phyloP scores from a whole-genome alignment of 768 basidiomycete species.

The Kondoa subrosea region DNA sequence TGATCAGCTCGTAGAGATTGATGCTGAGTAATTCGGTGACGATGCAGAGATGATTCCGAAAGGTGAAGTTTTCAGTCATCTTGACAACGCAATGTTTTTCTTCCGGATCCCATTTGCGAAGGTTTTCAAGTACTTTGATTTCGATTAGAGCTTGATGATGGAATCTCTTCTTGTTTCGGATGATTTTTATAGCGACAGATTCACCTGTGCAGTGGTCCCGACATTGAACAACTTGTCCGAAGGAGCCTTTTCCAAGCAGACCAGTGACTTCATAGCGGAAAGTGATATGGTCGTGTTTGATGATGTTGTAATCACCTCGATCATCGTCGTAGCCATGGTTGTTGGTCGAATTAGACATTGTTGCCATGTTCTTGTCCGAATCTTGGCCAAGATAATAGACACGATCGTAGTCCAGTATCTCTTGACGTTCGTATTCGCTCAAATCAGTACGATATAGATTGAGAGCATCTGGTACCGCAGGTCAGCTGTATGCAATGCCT shows the following conservation, averaged over 20 bases:
- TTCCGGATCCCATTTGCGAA: conserved; percentile 94
- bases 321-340: conserved; percentile 97
- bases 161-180: conserved; percentile 96
- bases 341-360: conserved; percentile 52
- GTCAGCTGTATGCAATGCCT: neutral
- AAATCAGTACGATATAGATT: conserved; percentile 44
- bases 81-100: conserved; percentile 94
- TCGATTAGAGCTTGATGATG: conserved; percentile 98
- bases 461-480: conserved; percentile 30
- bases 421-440: conserved; percentile 74
- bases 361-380: conserved; percentile 69
- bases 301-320: conserved; percentile 84
- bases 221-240: conserved; percentile 90
- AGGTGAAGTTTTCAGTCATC: conserved; percentile 97
- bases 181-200: conserved; percentile 98
- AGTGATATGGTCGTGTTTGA: conserved; percentile 78
- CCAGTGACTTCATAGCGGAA: conserved; percentile 92
- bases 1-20: conserved; percentile 96
- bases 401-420: conserved; percentile 68
- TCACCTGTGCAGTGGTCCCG: conserved; percentile 87
- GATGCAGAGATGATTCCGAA: conserved; percentile 92
- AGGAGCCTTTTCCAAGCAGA: conserved; percentile 91
- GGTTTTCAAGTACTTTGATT: conserved; percentile 91
- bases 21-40: conserved; percentile 96
- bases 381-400: conserved; percentile 67